Percentiles rank a stretch among this genome's conserved stretches.
phyloP scores from a whole-genome alignment of 805 yeast genomes.

The Yarrowia divulgata region DNA sequence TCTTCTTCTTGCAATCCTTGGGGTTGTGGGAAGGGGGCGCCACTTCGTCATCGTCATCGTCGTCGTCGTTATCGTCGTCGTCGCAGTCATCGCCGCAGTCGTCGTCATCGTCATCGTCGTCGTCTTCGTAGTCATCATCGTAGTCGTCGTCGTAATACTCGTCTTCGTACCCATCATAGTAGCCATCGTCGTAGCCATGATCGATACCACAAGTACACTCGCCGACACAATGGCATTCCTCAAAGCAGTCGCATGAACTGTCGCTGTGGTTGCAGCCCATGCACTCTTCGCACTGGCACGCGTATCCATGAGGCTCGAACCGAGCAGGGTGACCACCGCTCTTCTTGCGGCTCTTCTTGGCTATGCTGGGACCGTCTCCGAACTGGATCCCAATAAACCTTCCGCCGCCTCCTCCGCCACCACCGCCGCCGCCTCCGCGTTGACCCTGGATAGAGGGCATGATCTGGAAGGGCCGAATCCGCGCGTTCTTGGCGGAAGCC shows the following conservation, averaged over 20 bases:
- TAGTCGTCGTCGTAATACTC: constrained; percentile 29
- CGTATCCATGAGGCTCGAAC: constrained; percentile 29
- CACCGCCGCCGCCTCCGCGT: constrained; percentile 2
- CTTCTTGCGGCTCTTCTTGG: constrained; percentile 17
- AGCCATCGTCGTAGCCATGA: constrained; percentile 32
- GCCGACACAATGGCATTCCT: constrained; percentile 27
- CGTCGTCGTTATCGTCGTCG: background rate
- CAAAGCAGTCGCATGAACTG: constrained; percentile 27
- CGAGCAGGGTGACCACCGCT: constrained; percentile 4
- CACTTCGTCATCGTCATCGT: constrained; percentile 7
- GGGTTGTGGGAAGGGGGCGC: constrained; percentile 23
- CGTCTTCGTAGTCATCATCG: constrained; percentile 17
- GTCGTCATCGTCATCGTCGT: constrained; percentile 10
- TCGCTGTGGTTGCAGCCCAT: constrained; percentile 25
- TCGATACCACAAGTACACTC: constrained; percentile 24
- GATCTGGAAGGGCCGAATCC: constrained; percentile 21
- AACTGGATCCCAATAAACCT: constrained; percentile 29
- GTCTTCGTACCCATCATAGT: constrained; percentile 26
- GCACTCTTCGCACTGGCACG: constrained; percentile 33
- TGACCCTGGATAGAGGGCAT: constrained; percentile 21
- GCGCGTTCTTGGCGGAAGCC: constrained; percentile 5
- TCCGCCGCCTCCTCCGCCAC: background rate
- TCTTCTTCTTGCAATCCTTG: constrained; percentile 27
- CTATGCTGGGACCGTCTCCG: constrained; percentile 7
- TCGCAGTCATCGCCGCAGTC: background rate